Base-by-base conservation (phyloP, 371 early-diverging fungal genomes). In the Mortierella sp. region DNA sequence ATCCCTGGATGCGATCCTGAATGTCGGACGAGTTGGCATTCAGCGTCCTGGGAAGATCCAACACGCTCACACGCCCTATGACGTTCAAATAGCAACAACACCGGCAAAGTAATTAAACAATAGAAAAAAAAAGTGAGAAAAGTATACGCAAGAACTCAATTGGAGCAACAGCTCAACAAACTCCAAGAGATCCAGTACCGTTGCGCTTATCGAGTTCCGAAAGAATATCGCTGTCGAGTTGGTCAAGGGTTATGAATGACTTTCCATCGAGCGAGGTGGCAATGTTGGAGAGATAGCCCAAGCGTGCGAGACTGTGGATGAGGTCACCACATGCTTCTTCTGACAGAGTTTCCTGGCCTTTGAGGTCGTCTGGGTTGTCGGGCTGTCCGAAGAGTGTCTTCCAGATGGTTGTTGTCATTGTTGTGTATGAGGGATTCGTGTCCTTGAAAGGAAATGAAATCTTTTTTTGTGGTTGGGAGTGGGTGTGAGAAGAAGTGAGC, bases 251-350 rank as follows among this genome's bases (percentile, higher is more conserved):
- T 68, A 82, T 78, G 76, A 82, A 86, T 31, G 80, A 45, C 58
- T 75, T 80, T 58, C 87, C 87, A 50, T 86, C 87, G 38, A 82
- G 78, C 9, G 82, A 82, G 34, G 77, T 55, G n/a, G 58, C 71
- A 26, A 86, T 75, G 45, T 78, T 74, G 65, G 73, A 10, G 60
- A 86, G 76, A 74, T 77, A 82, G 14, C 87, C 87, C 55, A 86
- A 76, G 4, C 78, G 82, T 7, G 80, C 68, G 10, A 86, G 78
- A 57, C 80, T 82, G 28, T 82, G 80, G 38, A 86, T 76, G 16
- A 86, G 73, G 65, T 80, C 79, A 5, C 80, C 78, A 45, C 87
- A 86, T 38, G 87, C 87, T 1, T 79, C 83, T 58, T 86, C 87
- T 16, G 87, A 82, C 9, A 86, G 52, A 28, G 54, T 78, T 16